Conservation (phyloP, 257 asterid species). For the Handroanthus guayacan region DNA sequence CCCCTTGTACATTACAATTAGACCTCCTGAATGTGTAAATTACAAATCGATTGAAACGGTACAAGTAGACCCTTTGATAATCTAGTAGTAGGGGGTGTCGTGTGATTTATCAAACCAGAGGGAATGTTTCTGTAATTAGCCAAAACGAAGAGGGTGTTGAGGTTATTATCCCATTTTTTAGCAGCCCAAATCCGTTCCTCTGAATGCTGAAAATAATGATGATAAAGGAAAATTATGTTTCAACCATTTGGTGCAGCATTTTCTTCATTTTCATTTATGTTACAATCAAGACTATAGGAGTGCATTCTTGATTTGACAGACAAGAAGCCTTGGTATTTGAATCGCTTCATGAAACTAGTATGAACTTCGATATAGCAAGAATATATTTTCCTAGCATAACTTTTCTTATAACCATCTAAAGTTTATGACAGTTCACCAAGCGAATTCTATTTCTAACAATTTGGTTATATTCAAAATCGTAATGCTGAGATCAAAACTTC, state of each 20-base stretch:
- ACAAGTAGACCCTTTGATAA: no score
- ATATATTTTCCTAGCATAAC: neutral
- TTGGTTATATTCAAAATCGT: neutral
- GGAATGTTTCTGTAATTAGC: no score
- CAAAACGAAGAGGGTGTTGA: no score
- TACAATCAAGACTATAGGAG: neutral
- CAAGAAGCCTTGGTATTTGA: slow-evolving; percentile 6
- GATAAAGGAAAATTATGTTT: neutral
- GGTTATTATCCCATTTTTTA: no score
- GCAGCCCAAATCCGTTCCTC: slow-evolving; percentile 4
- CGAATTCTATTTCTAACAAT: neutral
- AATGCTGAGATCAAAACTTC: neutral
- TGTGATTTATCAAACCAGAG: no score
- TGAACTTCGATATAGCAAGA: neutral
- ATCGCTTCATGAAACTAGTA: neutral
- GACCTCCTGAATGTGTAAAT: no score
- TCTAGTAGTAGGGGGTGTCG: no score
- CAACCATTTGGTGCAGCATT: neutral
- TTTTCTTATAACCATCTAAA: neutral
- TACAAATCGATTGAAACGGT: no score
- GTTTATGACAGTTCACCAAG: neutral
- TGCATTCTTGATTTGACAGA: neutral
- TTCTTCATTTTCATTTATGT: neutral
- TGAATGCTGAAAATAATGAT: neutral
- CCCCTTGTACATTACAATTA: no score